Evolutionary conservation across 176 grass and related monocot genomes (phyloP), one percentile per base, ranked within the genome.

Genomic region (Oryza punctata): DNA sequence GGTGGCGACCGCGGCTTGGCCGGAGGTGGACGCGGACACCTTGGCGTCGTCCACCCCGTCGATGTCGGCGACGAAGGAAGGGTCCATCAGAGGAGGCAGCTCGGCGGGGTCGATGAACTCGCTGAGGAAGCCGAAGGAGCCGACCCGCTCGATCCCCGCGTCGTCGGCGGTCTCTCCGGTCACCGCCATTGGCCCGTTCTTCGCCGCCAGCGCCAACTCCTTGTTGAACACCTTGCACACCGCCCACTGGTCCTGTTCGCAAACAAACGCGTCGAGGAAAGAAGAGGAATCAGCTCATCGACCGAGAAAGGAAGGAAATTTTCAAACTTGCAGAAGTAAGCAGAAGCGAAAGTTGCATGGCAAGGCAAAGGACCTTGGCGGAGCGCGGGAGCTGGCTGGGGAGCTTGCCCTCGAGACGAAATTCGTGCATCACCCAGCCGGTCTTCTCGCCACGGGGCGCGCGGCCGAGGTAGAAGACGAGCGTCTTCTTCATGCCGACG

Each of bases 401-500:
- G 12, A 87, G 57, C 75, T 72, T 94, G 71, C 93, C 93, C 45
- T 99, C 93, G 3, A 96, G 93, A 43, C 97, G 91, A 67, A 81
- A 99, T 52, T 99, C 97, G 75, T 99, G 93, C 91, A 99, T 99
- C 49, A 99, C 91, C 97, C 97, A 99, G 12, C 89, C 91, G 35
- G 89, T 84, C 87, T 96, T 99, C 77, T 85, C 87, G 8, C 97
- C 97, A 35, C 87, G 86, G 21, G 97, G 97, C 8, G 97, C 97
- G 69, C 97, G 90, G 11, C 97, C 97, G 6, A 41, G 83, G 93
- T 99, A 99, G 97, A 99, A 99, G 32, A 99, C 97, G 63, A 99
- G 97, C 78, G 97, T 99, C 80, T 99, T 99, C 93, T 99, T 99
- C 97, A 99, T 99, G 57, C 97, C 97, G 23, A 99, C 89, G 14